phyloP scores from a whole-genome alignment of 129 eudicot species.

The Arctium lappa region DNA sequence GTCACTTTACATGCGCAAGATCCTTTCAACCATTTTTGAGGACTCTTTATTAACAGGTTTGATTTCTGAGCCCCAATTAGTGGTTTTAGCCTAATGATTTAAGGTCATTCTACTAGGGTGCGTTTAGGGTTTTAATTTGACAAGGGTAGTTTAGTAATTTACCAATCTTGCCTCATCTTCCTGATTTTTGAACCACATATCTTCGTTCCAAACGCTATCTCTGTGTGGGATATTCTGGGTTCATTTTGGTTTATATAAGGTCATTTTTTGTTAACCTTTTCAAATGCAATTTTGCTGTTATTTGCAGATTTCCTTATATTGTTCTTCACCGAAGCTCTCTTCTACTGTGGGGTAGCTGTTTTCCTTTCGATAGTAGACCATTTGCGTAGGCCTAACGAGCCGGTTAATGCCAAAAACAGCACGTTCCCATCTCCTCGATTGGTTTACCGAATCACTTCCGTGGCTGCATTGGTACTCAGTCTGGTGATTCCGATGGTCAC shows the following conservation, averaged over 20 bases:
- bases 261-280: not conserved
- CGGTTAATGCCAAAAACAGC: slow-evolving; percentile 23
- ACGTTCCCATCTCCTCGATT: slow-evolving; percentile 37
- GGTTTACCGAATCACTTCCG: slow-evolving; percentile 79
- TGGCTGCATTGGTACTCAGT: slow-evolving; percentile 80
- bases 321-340: slow-evolving; percentile 95
- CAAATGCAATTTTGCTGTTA: not conserved
- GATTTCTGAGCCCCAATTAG: not conserved
- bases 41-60: slow-evolving; percentile 91
- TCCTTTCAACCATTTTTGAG: slow-evolving; percentile 77
- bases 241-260: not conserved
- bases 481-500: slow-evolving; percentile 88
- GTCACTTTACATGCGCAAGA: slow-evolving; percentile 85
- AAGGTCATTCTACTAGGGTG: not conserved
- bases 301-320: slow-evolving; percentile 93
- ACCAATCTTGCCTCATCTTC: not conserved
- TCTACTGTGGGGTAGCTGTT: slow-evolving; percentile 81
- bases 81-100: not conserved
- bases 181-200: not conserved
- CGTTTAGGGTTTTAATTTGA: not conserved
- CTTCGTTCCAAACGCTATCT: not conserved
- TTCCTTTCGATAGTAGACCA: slow-evolving; percentile 71
- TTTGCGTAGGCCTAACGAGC: slow-evolving; percentile 49
- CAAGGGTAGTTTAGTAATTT: not conserved
- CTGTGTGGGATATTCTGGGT: not conserved